A percentile compares a stretch with the other conserved stretches of the same genome.
Conservation (phyloP, 2,329 filamentous ascomycete species). For the Ophiognomonia clavigignenti-juglandacearum region DNA sequence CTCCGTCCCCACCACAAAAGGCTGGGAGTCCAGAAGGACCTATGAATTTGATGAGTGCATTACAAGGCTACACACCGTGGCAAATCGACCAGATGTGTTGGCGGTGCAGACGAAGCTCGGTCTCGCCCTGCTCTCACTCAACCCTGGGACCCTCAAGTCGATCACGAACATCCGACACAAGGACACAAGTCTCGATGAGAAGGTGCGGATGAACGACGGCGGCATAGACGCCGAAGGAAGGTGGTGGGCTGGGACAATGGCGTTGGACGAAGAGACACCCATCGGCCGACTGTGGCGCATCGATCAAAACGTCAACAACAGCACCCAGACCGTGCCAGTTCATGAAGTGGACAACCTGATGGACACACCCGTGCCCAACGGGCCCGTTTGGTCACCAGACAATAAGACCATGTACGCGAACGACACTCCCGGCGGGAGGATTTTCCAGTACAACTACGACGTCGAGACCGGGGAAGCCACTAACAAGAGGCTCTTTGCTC, state of each 20-base stretch:
- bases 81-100: slow-evolving; percentile 16
- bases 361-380: slow-evolving; percentile 19
- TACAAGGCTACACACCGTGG: slow-evolving; percentile 19
- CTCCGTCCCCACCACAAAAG: slow-evolving; percentile 14
- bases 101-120: slow-evolving; percentile 20
- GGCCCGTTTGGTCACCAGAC: slow-evolving; percentile 22
- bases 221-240: slow-evolving; percentile 19
- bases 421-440: slow-evolving; percentile 10
- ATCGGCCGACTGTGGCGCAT: slow-evolving; percentile 22
- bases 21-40: slow-evolving; percentile 16
- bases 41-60: slow-evolving; percentile 17
- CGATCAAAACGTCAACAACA: slow-evolving; percentile 4
- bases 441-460: slow-evolving; percentile 11
- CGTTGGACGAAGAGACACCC: slow-evolving; percentile 18
- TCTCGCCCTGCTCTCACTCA: slow-evolving; percentile 18
- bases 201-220: slow-evolving; percentile 23
- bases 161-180: slow-evolving; percentile 15
- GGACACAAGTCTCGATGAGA: slow-evolving; percentile 15
- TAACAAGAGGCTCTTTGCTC: slow-evolving; percentile 9
- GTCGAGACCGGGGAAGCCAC: background rate
- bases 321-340: slow-evolving; percentile 8
- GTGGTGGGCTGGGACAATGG: slow-evolving; percentile 23
- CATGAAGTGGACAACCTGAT: slow-evolving; percentile 12
- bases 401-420: slow-evolving; percentile 12
- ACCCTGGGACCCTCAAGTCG: slow-evolving; percentile 16